phyloP scores from a whole-genome alignment of 352 stramenopile genomes.

The Pythium diclinum region DNA sequence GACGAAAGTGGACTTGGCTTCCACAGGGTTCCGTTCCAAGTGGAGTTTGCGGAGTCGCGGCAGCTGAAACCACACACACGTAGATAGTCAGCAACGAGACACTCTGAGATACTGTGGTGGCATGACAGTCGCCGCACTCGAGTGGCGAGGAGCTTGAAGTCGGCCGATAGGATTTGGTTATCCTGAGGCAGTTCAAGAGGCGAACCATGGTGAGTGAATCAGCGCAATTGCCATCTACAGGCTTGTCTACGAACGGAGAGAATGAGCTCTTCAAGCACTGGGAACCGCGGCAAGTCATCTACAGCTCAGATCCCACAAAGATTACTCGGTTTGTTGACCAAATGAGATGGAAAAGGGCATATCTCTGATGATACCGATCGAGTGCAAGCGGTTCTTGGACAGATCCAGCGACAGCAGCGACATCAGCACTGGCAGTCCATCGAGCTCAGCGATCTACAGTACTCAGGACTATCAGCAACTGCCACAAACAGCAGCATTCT shows the following conservation, averaged over 20 bases:
- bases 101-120: too few relatives aligned
- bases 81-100: too few relatives aligned
- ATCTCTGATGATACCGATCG: slow-evolving; percentile 32
- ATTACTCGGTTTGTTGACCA: too few relatives aligned
- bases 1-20: slow-evolving; percentile 20
- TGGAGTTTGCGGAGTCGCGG: slow-evolving; percentile 50
- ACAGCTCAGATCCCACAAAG: background rate
- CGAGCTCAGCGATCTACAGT: slow-evolving; percentile 40
- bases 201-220: too few relatives aligned
- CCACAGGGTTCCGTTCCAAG: slow-evolving; percentile 36
- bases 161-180: slow-evolving; percentile 46
- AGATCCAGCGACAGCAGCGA: slow-evolving; percentile 47
- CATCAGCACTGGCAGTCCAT: slow-evolving; percentile 42
- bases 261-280: slow-evolving; percentile 49
- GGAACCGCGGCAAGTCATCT: slow-evolving; percentile 41
- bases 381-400: slow-evolving; percentile 43
- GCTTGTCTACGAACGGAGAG: slow-evolving; percentile 32
- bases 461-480: background rate
- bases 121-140: slow-evolving; percentile 24
- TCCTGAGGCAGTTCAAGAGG: slow-evolving; percentile 24
- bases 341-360: background rate
- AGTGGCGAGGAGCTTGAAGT: slow-evolving; percentile 36
- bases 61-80: slow-evolving; percentile 23
- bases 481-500: background rate
- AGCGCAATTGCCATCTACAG: too few relatives aligned